phyloP scores from a whole-genome alignment of 805 yeast genomes.

The Starmera caribaea region DNA sequence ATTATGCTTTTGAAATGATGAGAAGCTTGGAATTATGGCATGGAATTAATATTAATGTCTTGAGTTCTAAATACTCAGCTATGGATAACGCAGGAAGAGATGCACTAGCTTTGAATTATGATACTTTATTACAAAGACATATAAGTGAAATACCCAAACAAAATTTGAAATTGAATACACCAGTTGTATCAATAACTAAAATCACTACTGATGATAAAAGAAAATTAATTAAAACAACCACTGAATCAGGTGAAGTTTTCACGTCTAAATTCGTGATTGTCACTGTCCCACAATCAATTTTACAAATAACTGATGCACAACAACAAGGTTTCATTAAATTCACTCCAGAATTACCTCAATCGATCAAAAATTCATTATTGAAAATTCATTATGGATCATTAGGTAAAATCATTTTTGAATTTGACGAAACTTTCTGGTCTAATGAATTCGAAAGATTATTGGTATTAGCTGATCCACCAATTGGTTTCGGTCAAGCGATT shows the following conservation, averaged over 20 bases:
- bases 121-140: constrained; percentile 37
- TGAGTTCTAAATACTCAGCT: constrained; percentile 62
- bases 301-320: constrained; percentile 28
- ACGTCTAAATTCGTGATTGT: constrained; percentile 52
- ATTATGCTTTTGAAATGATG: constrained; percentile 39
- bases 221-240: constrained; percentile 12
- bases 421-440: constrained; percentile 53
- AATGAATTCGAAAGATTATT: constrained; percentile 39
- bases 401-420: constrained; percentile 68
- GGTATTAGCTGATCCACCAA: constrained; percentile 30
- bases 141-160: constrained; percentile 27
- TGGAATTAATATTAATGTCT: constrained; percentile 57
- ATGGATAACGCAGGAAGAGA: constrained; percentile 73
- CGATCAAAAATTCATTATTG: constrained; percentile 32
- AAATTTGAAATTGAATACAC: constrained; percentile 29
- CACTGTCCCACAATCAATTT: constrained; percentile 69
- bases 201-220: constrained; percentile 18
- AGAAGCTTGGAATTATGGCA: constrained; percentile 70
- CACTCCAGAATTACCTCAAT: constrained; percentile 43
- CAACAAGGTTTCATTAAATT: constrained; percentile 43
- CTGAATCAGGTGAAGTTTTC: constrained; percentile 22
- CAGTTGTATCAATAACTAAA: constrained; percentile 20
- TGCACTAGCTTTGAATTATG: constrained; percentile 53
- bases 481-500: constrained; percentile 8
- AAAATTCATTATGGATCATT: constrained; percentile 53